Evolutionary conservation across 768 basidiomycete genomes (phyloP).

Genomic region (Macrolepiota fuliginosa): DNA sequence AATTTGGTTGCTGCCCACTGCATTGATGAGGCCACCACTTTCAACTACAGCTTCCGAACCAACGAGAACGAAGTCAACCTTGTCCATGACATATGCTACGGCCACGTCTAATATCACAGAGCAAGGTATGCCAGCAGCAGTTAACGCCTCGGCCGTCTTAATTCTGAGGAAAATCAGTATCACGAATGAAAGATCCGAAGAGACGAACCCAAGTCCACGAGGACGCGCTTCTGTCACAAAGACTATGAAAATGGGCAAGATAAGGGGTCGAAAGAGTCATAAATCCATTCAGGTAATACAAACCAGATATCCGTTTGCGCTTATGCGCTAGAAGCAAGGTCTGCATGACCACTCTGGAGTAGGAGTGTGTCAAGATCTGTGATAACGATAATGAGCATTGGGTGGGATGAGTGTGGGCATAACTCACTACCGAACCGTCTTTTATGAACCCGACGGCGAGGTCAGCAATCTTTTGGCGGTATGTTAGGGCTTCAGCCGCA

Average conservation of each 20-base stretch:
- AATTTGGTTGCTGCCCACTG: constrained; percentile 94
- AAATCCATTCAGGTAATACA: constrained; percentile 18
- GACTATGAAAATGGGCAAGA: constrained; percentile 42
- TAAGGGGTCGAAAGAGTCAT: constrained; percentile 16
- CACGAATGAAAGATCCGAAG: constrained; percentile 16
- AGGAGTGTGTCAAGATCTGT: constrained; percentile 95
- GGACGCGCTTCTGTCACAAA: constrained; percentile 97
- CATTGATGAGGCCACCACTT: constrained; percentile 89
- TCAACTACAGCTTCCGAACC: constrained; percentile 99
- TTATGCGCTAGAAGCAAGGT: constrained; percentile 88
- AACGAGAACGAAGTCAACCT: constrained; percentile 92
- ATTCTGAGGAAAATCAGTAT: constrained; percentile 48
- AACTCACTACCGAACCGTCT: constrained; percentile 83
- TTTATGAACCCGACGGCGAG: constrained; percentile 90
- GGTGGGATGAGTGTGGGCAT: constrained; percentile 6
- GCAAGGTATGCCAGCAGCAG: constrained; percentile 89
- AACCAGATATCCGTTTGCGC: constrained; percentile 85
- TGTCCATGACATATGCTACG: constrained; percentile 96
- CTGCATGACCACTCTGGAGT: constrained; percentile 94
- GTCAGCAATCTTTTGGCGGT: constrained; percentile 86
- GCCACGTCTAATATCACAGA: constrained; percentile 95
- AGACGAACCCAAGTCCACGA: constrained; percentile 76
- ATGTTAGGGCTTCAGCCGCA: constrained; percentile 75
- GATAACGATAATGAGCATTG: constrained; percentile 14
- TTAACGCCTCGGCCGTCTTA: constrained; percentile 86